Base-by-base conservation (phyloP, 1,139 yeast genomes). In the Suhomyces bribrorum region DNA sequence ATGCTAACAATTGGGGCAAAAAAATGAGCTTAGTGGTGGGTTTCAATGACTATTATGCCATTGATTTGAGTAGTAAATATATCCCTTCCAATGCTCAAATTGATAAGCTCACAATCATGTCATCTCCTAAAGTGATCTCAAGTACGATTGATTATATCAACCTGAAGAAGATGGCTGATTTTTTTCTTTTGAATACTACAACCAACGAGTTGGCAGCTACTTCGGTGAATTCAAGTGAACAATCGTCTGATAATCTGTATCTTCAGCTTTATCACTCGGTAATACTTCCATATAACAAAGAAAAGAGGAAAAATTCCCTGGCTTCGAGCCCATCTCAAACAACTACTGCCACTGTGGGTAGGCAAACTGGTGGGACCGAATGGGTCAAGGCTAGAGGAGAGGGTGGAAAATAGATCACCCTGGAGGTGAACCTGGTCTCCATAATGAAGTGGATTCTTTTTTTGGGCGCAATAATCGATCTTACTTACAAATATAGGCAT, bases 1-100 rank as follows among this genome's bases (percentile, higher is more conserved):
- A 90, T 53, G 77, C 83, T 34, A 72, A 75, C 28, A 95, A 95
- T 32, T 90, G 97, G 97, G 95, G 94, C 28, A 90, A 90, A 64
- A 77, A 77, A 45, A 90, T 90, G 97, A 84, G 95, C 37, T 87
- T 86, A 62, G 86, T 82, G 3, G 63, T 90, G 41, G 97, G 86
- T 0, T 73, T 85, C 41, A 75, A 81, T 30, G 69, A 67, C 25
- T 69, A 69, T 29, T 88, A 87, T 26, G 70, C 82, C 4, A 57
- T 68, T 5, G 97, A 90, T 57, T 81, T 90, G 32, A 78, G 90
- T 25, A 59, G 62, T 7, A 77, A 88, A 45, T 90, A 90, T 49
- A 77, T 88, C 29, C 68, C 81, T 4, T 66, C 72, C 7, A 73
- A 69, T 9, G 73, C 74, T 45, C 70, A 65, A 24, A 63, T 88